Evolutionary conservation across 495 filamentous ascomycete genomes (phyloP).

Genomic region (Oleoguttula mirabilis): DNA sequence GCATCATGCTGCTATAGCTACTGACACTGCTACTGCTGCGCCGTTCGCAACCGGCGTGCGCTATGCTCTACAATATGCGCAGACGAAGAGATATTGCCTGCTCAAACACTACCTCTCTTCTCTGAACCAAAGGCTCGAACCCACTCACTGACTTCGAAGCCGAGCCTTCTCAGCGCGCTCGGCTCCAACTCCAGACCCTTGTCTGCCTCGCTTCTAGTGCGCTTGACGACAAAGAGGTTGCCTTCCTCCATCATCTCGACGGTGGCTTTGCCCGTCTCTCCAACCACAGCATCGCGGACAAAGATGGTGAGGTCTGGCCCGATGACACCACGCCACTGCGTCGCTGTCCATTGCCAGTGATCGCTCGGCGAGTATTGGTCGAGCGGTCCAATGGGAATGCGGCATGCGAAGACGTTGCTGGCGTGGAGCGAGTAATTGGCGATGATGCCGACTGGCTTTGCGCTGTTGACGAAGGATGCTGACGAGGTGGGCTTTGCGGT

Average conservation of each 20-base stretch:
- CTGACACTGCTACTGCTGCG: no score
- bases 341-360: conserved; percentile 98
- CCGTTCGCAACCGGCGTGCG: no score
- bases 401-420: conserved; percentile 59
- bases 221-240: conserved; percentile 45
- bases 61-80: no score
- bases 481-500: background rate
- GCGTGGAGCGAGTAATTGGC: conserved; percentile 65
- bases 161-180: conserved; percentile 49
- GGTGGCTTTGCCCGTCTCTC: conserved; percentile 33
- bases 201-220: conserved; percentile 28
- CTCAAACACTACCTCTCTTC: conserved; percentile 10
- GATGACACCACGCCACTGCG: conserved; percentile 77
- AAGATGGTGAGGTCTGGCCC: conserved; percentile 81
- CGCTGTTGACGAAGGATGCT: conserved; percentile 4
- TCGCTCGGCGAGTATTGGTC: conserved; percentile 73
- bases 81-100: no score
- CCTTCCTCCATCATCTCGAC: conserved; percentile 35
- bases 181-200: conserved; percentile 16
- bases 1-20: no score
- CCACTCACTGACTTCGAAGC: conserved; percentile 77
- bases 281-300: conserved; percentile 30
- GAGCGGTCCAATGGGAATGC: conserved; percentile 47
- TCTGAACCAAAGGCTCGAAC: conserved; percentile 35
- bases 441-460: conserved; percentile 56